Evolutionary conservation across 306 rosid genomes (phyloP).

Genomic region (Cajanus cajan): DNA sequence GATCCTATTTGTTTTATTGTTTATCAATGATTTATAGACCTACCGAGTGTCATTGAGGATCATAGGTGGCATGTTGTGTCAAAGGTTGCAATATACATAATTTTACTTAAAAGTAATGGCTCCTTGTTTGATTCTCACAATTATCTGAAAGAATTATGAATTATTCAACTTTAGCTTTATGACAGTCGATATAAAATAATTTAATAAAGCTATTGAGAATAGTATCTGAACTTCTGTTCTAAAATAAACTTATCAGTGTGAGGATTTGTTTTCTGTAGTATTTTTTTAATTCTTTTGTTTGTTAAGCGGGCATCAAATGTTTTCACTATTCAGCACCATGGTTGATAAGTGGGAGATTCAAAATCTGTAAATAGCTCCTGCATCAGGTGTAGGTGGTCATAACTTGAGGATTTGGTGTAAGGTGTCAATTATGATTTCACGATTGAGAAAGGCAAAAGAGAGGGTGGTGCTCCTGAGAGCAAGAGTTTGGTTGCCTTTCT

Average conservation of each 20-base stretch:
- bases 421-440: not conserved
- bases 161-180: not conserved
- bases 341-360: not conserved
- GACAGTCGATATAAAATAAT: not conserved
- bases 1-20: not conserved
- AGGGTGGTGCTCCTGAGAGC: not conserved
- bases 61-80: not conserved
- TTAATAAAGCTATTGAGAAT: not conserved
- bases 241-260: not conserved
- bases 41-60: not conserved
- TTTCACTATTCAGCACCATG: not conserved
- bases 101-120: not conserved
- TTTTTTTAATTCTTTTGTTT: not conserved
- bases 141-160: not conserved
- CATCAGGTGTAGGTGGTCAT: not conserved
- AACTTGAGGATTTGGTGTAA: not conserved
- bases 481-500: not conserved
- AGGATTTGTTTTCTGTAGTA: not conserved
- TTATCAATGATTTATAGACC: not conserved
- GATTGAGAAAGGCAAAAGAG: not conserved
- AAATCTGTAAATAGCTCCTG: not conserved
- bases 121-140: not conserved
- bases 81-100: not conserved
- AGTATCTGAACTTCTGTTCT: not conserved
- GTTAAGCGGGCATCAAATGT: not conserved